phyloP scores from a whole-genome alignment of 257 asterid species.

The Eustoma russellianum region DNA sequence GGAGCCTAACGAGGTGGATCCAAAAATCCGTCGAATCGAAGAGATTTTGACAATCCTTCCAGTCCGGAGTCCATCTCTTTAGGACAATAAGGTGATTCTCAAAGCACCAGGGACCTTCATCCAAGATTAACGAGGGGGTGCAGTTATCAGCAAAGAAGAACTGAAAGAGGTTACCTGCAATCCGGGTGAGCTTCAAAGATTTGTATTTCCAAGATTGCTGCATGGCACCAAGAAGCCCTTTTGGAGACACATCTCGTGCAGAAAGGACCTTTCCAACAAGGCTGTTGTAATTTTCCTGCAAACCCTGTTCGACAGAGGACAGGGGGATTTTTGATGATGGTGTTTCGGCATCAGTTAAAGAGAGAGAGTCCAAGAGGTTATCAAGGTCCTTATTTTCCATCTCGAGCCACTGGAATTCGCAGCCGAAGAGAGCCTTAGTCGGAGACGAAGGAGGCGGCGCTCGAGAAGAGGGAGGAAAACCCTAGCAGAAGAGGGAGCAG shows the following conservation, averaged over 20 bases:
- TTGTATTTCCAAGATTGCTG: too few species aligned
- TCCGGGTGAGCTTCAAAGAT: too few species aligned
- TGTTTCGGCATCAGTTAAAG: too few species aligned
- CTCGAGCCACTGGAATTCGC: too few species aligned
- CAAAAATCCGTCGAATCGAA: neutral
- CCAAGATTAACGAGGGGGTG: neutral
- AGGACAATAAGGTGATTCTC: neutral
- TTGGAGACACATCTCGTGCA: neutral
- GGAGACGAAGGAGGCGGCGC: too few species aligned
- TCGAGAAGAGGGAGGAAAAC: too few species aligned
- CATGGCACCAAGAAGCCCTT: too few species aligned
- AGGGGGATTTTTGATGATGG: too few species aligned
- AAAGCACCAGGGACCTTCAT: neutral
- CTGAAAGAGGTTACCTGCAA: neutral
- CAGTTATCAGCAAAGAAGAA: neutral
- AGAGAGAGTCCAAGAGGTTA: too few species aligned
- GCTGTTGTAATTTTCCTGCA: neutral
- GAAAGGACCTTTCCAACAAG: neutral
- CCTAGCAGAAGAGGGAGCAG: too few species aligned
- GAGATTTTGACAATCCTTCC: neutral
- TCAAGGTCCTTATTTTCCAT: too few species aligned
- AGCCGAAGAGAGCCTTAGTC: too few species aligned
- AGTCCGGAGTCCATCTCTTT: neutral
- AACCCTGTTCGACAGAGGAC: neutral
- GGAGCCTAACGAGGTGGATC: neutral